These are phyloP conservation scores for Termitomyces sp. DNA, from an alignment of 768 basidiomycete species.

Conservation along the genomic window DNA sequence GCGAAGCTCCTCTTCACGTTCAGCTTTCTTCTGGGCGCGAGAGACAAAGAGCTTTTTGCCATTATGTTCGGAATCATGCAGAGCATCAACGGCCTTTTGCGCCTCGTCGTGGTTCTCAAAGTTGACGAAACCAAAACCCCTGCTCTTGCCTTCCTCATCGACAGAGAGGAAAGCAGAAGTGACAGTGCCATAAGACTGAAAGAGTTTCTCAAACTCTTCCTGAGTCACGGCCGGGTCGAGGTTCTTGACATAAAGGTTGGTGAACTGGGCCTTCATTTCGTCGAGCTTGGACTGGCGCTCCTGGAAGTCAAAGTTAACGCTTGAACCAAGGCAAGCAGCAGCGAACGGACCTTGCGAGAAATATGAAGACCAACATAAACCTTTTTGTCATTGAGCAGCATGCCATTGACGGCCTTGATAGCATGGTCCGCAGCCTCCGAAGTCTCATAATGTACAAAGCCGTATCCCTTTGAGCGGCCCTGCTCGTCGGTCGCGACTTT, in stretches of 20 bases:
- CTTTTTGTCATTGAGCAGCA: slow-evolving; percentile 99
- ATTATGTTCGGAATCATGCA: slow-evolving; percentile 81
- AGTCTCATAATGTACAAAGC: slow-evolving; percentile 99
- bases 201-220: slow-evolving; percentile 82
- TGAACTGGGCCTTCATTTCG: slow-evolving; percentile 96
- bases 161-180: slow-evolving; percentile 84
- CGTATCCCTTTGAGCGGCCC: slow-evolving; percentile 94
- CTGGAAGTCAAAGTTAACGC: slow-evolving; percentile 28
- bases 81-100: slow-evolving; percentile 79
- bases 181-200: slow-evolving; percentile 71
- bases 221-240: slow-evolving; percentile 78
- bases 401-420: slow-evolving; percentile 98
- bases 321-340: background rate
- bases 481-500: slow-evolving; percentile 97
- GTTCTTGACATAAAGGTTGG: slow-evolving; percentile 99
- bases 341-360: slow-evolving; percentile 73
- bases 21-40: slow-evolving; percentile 97
- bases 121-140: slow-evolving; percentile 99
- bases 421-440: slow-evolving; percentile 93
- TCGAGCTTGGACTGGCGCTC: slow-evolving; percentile 98
- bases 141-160: slow-evolving; percentile 90
- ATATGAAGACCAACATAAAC: slow-evolving; percentile 98
- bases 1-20: slow-evolving; percentile 96
- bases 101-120: slow-evolving; percentile 91
- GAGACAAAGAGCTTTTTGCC: slow-evolving; percentile 93